Percentiles rank a stretch among this genome's conserved stretches.
Evolutionary conservation across 805 yeast genomes (phyloP).

Genomic region (Candida takata): DNA sequence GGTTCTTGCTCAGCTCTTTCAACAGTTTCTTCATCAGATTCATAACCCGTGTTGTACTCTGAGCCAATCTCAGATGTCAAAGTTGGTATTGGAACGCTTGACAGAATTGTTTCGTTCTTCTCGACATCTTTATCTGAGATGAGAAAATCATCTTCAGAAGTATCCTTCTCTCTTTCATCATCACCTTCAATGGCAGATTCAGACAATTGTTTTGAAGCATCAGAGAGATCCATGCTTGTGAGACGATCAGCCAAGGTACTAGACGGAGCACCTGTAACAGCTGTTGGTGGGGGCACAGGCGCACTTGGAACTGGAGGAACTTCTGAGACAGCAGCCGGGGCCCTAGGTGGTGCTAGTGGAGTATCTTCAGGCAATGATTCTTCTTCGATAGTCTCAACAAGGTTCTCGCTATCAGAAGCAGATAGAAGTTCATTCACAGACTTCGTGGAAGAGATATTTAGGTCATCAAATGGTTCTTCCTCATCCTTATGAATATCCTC

Average conservation of each 20-base stretch:
- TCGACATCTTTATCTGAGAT: conserved; percentile 19
- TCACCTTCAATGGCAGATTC: conserved; percentile 27
- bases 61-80: conserved; percentile 16
- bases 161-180: conserved; percentile 23
- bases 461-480: background rate
- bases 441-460: background rate
- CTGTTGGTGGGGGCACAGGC: background rate
- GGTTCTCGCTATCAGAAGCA: conserved; percentile 7
- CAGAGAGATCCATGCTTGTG: conserved; percentile 11
- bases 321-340: background rate
- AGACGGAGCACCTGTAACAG: conserved; percentile 3
- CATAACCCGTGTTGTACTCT: conserved; percentile 51
- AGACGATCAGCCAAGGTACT: conserved; percentile 13
- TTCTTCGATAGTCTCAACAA: background rate
- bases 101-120: conserved; percentile 9
- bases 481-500: conserved; percentile 4
- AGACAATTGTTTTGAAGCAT: conserved; percentile 8
- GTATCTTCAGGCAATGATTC: background rate
- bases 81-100: conserved; percentile 6
- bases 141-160: conserved; percentile 19
- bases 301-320: background rate
- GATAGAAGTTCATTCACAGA: conserved; percentile 11
- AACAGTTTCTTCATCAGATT: conserved; percentile 52
- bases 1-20: conserved; percentile 17
- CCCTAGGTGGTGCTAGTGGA: background rate